Evolutionary conservation across 2,329 filamentous ascomycete genomes (phyloP).

Genomic region (Sordariomycetes sp.): DNA sequence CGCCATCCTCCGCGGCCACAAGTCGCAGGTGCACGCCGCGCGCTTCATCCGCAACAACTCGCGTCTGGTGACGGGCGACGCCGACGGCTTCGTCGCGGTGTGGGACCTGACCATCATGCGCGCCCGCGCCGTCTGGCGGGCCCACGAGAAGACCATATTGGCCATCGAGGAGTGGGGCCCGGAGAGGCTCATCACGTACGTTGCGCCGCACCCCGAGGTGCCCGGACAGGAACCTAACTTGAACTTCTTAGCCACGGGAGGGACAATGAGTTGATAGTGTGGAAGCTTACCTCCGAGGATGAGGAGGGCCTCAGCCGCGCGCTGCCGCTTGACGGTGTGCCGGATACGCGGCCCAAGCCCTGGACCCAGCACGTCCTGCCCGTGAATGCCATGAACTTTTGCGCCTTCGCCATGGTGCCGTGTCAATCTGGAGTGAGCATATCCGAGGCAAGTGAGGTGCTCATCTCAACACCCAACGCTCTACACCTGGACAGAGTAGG

Average conservation of each 20-base stretch:
- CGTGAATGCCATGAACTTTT: conserved; percentile 95
- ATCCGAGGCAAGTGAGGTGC: conserved; percentile 28
- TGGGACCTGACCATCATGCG: conserved; percentile 82
- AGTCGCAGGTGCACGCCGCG: conserved; percentile 66
- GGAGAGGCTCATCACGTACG: conserved; percentile 76
- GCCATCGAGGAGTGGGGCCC: conserved; percentile 60
- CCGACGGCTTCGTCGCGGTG: conserved; percentile 76
- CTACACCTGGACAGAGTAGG: conserved; percentile 59
- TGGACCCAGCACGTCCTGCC: conserved; percentile 78
- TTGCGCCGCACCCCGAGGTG: conserved; percentile 11
- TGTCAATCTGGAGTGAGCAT: conserved; percentile 9
- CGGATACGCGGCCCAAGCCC: conserved; percentile 47
- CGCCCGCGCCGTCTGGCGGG: conserved; percentile 74
- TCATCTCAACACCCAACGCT: conserved; percentile 75
- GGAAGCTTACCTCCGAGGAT: conserved; percentile 56
- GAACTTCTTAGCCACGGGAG: conserved; percentile 61
- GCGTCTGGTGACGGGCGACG: conserved; percentile 76
- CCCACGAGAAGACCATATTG: conserved; percentile 69
- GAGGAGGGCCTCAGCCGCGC: conserved; percentile 55
- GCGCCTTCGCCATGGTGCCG: conserved; percentile 49
- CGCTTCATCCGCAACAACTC: conserved; percentile 63
- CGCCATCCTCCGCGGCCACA: conserved; percentile 74
- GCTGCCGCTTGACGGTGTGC: conserved; percentile 57
- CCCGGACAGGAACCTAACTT: background rate
- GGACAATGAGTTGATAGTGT: conserved; percentile 78